Base-by-base conservation (phyloP, 139 green algal genomes). In the Tetradesmus lagerheimii region DNA sequence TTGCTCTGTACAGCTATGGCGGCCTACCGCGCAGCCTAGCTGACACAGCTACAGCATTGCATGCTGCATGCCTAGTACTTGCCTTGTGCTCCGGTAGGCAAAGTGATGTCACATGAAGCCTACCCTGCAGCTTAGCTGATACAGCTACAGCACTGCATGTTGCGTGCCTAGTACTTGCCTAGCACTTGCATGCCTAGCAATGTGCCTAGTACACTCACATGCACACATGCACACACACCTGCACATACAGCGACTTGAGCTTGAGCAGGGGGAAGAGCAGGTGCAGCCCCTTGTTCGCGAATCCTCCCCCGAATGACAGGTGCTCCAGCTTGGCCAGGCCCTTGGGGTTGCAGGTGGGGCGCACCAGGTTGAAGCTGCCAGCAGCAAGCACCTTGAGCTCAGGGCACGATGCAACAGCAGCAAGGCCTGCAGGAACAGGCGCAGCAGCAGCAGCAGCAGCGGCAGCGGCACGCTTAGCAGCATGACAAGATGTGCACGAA, bases 251-350 rank as follows among this genome's bases (percentile, higher is more conserved):
- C 4, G 53, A 82, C 77, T 57, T 78, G 27, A 91, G 78, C 0
- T 78, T 79, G 1, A 79, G 78, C 57, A 91, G 57, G 11, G 87
- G 87, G 62, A 91, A 91, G 38, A 91, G 78, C 53, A 91, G 77
- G 64, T 87, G 57, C 53, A 91, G 78, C 15, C 77, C 77, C 53
- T 91, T 91, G 87, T 85, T 91, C 16, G 87, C 87, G 83, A 91
- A 91, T 57, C 78, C 66, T 25, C 87, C 87, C 14, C 87, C 87
- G 82, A 91, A 91, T 16, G 27, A 41, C 11, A 91, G 79, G 37
- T 86, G 87, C 78, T 91, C 78, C 77, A 91, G 87, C 37, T 80
- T 80, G 9, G 27, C 53, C 16, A 89, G 71, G 39, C 74, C 85
- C 66, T 75, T 75, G 16, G 38, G 67, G 43, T 50, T 50, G 9